Evolutionary conservation across 768 basidiomycete species (phyloP).

Genomic region (Lepiota venenata): DNA sequence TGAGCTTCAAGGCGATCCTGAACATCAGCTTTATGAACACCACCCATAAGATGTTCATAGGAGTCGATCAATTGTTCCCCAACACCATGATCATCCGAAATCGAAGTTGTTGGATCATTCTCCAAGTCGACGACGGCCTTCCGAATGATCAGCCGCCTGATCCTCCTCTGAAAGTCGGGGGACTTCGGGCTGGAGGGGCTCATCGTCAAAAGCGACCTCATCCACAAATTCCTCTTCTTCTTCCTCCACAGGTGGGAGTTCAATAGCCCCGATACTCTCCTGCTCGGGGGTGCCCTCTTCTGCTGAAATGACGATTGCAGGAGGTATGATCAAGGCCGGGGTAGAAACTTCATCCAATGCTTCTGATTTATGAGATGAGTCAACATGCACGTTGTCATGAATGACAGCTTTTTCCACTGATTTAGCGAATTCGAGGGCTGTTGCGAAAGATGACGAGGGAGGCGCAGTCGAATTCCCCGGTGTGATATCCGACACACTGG

Average conservation of each 20-base stretch:
- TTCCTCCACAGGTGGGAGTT: slow-evolving; percentile 1
- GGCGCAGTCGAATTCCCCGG: not conserved
- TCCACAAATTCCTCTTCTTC: not conserved
- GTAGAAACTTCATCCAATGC: not conserved
- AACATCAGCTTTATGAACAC: too few relatives aligned
- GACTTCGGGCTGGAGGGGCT: not conserved
- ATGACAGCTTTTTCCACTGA: not conserved
- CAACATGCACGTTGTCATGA: not conserved
- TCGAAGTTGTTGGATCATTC: too few relatives aligned
- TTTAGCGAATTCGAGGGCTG: not conserved
- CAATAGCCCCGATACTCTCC: not conserved
- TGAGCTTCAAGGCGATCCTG: too few relatives aligned
- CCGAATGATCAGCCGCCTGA: too few relatives aligned
- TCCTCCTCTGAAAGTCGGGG: not conserved
- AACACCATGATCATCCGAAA: too few relatives aligned
- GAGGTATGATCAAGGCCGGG: not conserved
- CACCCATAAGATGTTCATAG: too few relatives aligned
- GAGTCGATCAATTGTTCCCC: too few relatives aligned
- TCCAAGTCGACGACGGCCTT: too few relatives aligned
- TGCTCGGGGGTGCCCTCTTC: not conserved
- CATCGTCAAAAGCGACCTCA: not conserved
- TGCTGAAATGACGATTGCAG: not conserved
- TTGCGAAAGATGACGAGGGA: not conserved
- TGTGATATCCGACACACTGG: not conserved
- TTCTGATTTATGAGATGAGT: not conserved